Evolutionary conservation across 208 protist species (phyloP).

Genomic region (Trypanosoma conorhini): DNA sequence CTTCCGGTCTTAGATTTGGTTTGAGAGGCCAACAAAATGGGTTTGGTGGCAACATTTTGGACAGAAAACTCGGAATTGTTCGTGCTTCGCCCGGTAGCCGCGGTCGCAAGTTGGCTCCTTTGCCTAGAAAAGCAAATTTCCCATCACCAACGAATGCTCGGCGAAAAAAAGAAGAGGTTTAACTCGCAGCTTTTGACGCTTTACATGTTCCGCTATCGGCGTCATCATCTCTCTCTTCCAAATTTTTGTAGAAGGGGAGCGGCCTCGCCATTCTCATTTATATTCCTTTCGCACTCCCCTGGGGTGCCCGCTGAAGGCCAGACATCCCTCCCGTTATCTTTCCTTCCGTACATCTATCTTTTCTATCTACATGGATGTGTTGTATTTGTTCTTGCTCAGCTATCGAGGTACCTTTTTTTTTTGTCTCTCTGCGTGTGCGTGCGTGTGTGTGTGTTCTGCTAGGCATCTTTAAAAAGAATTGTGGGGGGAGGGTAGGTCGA

Average conservation of each 20-base stretch:
- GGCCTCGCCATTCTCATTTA: background rate
- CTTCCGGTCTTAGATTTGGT: background rate
- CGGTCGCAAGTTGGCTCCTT: slow-evolving; percentile 15
- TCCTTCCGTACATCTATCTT: background rate
- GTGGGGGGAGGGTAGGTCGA: background rate
- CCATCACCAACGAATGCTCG: background rate
- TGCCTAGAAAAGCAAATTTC: slow-evolving; percentile 1
- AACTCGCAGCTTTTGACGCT: background rate
- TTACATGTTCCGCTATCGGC: background rate
- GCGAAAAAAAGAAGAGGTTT: background rate
- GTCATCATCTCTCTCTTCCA: background rate
- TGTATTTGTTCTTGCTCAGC: background rate
- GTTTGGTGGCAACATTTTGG: background rate
- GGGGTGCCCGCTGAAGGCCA: background rate
- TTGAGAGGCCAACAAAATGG: background rate
- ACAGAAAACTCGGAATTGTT: background rate
- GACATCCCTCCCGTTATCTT: background rate
- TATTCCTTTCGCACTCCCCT: background rate
- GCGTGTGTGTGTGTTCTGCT: background rate
- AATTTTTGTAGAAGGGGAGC: background rate
- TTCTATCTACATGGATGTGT: background rate
- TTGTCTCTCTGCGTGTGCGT: background rate
- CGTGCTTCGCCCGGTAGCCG: background rate
- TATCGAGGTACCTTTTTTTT: background rate
- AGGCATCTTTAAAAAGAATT: background rate